A percentile compares a stretch with the other conserved stretches of the same genome.
Evolutionary conservation across 2,329 filamentous ascomycete genomes (phyloP).

Genomic region (Teratosphaeria epicoccoides): DNA sequence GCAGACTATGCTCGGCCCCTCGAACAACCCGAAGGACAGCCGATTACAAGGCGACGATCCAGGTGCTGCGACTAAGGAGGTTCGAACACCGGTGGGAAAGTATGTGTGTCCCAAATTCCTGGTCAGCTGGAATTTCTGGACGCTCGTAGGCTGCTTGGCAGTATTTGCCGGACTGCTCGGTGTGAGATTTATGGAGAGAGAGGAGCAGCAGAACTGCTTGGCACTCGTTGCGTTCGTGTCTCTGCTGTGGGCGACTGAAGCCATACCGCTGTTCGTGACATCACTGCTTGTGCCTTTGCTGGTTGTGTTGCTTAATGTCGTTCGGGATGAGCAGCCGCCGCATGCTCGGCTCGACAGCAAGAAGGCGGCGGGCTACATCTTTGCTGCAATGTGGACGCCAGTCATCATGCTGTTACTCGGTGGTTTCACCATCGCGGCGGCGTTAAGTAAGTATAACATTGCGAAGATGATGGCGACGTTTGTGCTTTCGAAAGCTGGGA

Average conservation of each 20-base stretch:
- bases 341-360: constrained; percentile 65
- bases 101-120: constrained; percentile 72
- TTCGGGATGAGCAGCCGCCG: constrained; percentile 63
- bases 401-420: constrained; percentile 97
- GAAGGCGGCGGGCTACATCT: constrained; percentile 71
- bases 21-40: constrained; percentile 55
- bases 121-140: constrained; percentile 69
- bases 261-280: constrained; percentile 93
- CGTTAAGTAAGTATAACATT: constrained; percentile 92
- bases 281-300: constrained; percentile 89
- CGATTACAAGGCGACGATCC: constrained; percentile 65
- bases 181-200: constrained; percentile 70
- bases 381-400: constrained; percentile 96
- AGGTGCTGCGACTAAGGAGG: constrained; percentile 48
- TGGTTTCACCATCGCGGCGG: constrained; percentile 90
- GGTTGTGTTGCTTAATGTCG: constrained; percentile 74
- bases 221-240: constrained; percentile 91
- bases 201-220: constrained; percentile 91
- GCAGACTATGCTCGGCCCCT: constrained; percentile 67
- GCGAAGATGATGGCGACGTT: constrained; percentile 96
- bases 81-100: constrained; percentile 69
- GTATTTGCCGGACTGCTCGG: constrained; percentile 66
- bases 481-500: constrained; percentile 90
- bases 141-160: constrained; percentile 57
- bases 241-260: constrained; percentile 93